Evolutionary conservation across 192 early-diverging fungal genomes (phyloP).

Genomic region (Mortierella antarctica): DNA sequence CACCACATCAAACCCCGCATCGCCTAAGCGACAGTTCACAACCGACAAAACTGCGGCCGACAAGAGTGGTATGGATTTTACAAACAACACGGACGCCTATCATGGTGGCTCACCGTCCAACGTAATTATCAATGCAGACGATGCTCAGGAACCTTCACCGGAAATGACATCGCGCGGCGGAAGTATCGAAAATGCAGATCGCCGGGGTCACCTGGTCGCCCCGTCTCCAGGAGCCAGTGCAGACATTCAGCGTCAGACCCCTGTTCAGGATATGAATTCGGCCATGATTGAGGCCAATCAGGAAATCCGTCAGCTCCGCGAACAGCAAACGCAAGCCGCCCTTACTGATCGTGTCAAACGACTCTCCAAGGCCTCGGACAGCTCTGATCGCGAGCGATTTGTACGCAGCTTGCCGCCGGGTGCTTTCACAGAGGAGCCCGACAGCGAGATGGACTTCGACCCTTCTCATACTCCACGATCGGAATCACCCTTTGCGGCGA

Average conservation of each 20-base stretch:
- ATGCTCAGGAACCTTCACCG: background rate
- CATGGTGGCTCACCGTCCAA: constrained; percentile 10
- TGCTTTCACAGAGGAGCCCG: constrained; percentile 38
- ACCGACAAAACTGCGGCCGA: constrained; percentile 42
- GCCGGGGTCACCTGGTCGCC: constrained; percentile 15
- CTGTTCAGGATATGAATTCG: constrained; percentile 34
- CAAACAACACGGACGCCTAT: constrained; percentile 18
- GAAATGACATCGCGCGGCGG: constrained; percentile 31
- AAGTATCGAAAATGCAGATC: constrained; percentile 6
- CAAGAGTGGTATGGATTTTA: constrained; percentile 2
- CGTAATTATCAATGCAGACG: constrained; percentile 7
- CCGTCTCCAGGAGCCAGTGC: constrained; percentile 6
- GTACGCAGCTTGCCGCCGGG: constrained; percentile 45
- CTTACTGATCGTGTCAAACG: constrained; percentile 43
- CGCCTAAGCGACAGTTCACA: constrained; percentile 1
- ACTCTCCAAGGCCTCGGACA: constrained; percentile 47
- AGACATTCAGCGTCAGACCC: constrained; percentile 35
- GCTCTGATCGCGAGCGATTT: constrained; percentile 48
- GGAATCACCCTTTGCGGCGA: constrained; percentile 22
- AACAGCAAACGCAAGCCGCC: constrained; percentile 41
- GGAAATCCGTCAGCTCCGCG: constrained; percentile 34
- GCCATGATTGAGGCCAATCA: constrained; percentile 40
- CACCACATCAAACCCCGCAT: background rate
- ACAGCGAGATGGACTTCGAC: constrained; percentile 29
- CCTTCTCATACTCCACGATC: constrained; percentile 5